Evolutionary conservation across 768 basidiomycete species (phyloP), one percentile per base, ranked within the genome.

Genomic region (Pulveroboletus sp.): DNA sequence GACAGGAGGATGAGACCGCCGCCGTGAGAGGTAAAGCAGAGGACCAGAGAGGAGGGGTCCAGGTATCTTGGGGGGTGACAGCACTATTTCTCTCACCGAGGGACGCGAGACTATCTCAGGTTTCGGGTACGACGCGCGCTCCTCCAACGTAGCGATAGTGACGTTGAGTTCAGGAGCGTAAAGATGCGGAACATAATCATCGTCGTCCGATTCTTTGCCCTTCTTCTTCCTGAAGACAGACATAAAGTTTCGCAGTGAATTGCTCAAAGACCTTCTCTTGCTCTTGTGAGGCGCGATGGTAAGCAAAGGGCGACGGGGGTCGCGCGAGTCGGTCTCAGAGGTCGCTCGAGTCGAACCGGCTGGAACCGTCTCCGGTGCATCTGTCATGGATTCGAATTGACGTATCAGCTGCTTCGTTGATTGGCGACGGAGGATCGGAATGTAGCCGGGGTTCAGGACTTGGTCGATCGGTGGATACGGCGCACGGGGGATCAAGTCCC

Each of bases 191-290:
- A 44, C 19, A 29, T 26, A 48, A 27, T 67, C 62, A 5, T 58
- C 58, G 23, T 64, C 67, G 24, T 65, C 65, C 1, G 53, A 53
- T 40, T 67, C 67, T 47, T 55, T 64, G 41, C 54, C 50, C 43
- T 64, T 70, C 46, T 56, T 64, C 63, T 79, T 83, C 67, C 76
- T 83, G 69, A 86, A 75, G 4, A 80, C 78, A 6, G 82, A 77
- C 37, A 87, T 68, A 26, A 86, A 62, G 55, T 81, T 86, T 34
- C 78, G 76, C 53, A 87, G 68, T 16, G 84, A 86, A 62, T 79
- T 79, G 20, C 83, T 77, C 43, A 87, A 68, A 5, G 81, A 84
- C 9, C 68, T 64, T 43, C 63, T 65, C 60, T 76, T 82, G 51
- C 71, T 74, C 50, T 73, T 76, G 55, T 68, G 65, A 13, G 59